Conservation (phyloP, 805 yeast species). For the Candida coleopterorum region DNA sequence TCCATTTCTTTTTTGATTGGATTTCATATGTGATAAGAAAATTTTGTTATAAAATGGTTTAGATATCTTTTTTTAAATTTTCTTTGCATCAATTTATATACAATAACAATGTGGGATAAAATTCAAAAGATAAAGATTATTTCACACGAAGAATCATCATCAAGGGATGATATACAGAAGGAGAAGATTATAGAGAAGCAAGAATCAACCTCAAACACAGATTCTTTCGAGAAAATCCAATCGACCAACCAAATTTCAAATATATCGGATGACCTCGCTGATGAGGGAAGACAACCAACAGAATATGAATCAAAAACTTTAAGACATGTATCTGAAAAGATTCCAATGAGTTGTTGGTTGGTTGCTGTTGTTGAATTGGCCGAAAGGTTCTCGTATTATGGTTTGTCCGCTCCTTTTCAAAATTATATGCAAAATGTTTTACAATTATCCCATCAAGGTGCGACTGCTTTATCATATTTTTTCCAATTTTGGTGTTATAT, state of each 20-base stretch:
- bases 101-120: background rate
- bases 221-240: conserved; percentile 6
- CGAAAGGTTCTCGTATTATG: conserved; percentile 79
- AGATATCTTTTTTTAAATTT: background rate
- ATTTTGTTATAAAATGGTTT: background rate
- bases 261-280: conserved; percentile 11
- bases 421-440: conserved; percentile 73
- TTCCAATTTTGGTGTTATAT: conserved; percentile 81
- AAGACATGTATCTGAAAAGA: conserved; percentile 46
- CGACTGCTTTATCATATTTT: conserved; percentile 68
- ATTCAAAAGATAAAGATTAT: background rate
- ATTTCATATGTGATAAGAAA: background rate
- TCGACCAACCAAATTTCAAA: conserved; percentile 3
- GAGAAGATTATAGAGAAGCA: background rate
- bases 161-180: background rate
- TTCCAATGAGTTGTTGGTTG: conserved; percentile 55
- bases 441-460: conserved; percentile 54
- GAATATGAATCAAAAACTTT: conserved; percentile 49
- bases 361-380: conserved; percentile 72
- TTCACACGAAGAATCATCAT: background rate
- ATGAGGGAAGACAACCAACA: conserved; percentile 45
- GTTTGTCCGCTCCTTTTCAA: conserved; percentile 70
- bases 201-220: background rate
- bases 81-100: background rate
- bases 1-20: background rate